Evolutionary conservation across 2,329 filamentous ascomycete genomes (phyloP), one percentile per base, ranked within the genome.

Genomic region (Teratosphaeria epicoccoides): DNA sequence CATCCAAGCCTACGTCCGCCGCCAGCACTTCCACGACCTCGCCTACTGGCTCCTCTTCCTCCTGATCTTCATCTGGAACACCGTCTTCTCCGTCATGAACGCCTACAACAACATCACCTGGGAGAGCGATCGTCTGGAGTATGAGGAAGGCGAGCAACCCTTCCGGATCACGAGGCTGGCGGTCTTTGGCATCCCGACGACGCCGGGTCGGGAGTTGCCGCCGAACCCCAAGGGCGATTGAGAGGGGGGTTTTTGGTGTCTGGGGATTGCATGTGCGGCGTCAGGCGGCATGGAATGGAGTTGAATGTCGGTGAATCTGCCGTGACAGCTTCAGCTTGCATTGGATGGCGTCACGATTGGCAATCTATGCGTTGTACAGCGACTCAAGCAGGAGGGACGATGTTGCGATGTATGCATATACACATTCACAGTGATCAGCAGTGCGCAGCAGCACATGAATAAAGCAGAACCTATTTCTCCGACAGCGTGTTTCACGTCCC

Each of bases 21-120:
- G 65, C 23, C 24, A 57, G n/a, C 51, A 54, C 45, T 52, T 58
- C 43, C 29, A 63, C 17, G 62, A 65, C 50, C 52, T 62, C 17
- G 55, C 62, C 0, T 65, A 64, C 54, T 67, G 65, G 65, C 59
- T 67, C n/a, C 44, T 67, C 22, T 67, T 64, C 53, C 49, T 67
- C 37, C 55, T 66, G 12, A 57, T 63, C 46, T 67, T 66, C 62
- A 67, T 67, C 55, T 61, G 64, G 54, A 64, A 66, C 46, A 64
- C 57, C 4, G 64, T 66, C 29, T 59, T 58, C 43, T 61, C 55
- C 44, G 64, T 67, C 49, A 66, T 67, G 63, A 67, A 67, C 54
- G 65, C 64, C 1, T 67, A 67, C 58, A 67, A 67, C 57, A 67
- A 66, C 53, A 66, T 67, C 52, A 63, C 62, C 17, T 66, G 63